These are phyloP conservation scores for Ambispora gerdemannii DNA, from an alignment of 192 early-diverging fungal species.

Conservation along the genomic window DNA sequence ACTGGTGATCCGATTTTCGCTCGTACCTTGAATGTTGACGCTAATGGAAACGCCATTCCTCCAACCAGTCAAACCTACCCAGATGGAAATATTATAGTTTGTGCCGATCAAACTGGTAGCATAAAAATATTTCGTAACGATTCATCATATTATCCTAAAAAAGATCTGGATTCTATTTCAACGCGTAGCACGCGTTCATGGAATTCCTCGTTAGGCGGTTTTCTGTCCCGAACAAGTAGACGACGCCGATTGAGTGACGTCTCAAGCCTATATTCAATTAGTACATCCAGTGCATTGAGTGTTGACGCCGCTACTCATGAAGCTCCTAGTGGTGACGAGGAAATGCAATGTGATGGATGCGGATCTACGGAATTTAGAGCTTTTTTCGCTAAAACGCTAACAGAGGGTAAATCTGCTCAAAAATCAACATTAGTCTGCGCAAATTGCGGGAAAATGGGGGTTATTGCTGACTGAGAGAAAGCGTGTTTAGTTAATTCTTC, in stretches of 20 bases:
- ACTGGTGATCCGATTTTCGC: conserved; percentile 55
- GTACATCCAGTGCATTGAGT: conserved; percentile 8
- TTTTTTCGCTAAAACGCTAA: background rate
- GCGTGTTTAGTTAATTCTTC: too few relatives aligned
- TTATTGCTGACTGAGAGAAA: too few relatives aligned
- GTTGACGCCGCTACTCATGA: background rate
- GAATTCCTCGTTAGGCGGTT: conserved; percentile 9
- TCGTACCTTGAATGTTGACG: conserved; percentile 30
- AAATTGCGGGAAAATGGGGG: background rate
- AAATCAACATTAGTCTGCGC: conserved; percentile 20
- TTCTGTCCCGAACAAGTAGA: background rate
- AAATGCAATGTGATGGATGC: conserved; percentile 17
- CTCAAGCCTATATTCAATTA: conserved; percentile 19
- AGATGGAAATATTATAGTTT: conserved; percentile 60
- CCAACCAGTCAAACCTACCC: conserved; percentile 34
- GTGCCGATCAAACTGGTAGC: conserved; percentile 56
- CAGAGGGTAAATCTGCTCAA: background rate
- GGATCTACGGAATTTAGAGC: conserved; percentile 22
- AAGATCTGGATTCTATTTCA: conserved; percentile 10
- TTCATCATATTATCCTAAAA: conserved; percentile 35
- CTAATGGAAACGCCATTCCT: conserved; percentile 31
- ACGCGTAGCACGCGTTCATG: conserved; percentile 23
- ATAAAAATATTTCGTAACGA: conserved; percentile 70
- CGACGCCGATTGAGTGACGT: conserved; percentile 29
- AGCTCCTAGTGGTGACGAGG: background rate